Base-by-base conservation (phyloP, 2,329 filamentous ascomycete species). In the Teratosphaeria pseudoeucalypti region DNA sequence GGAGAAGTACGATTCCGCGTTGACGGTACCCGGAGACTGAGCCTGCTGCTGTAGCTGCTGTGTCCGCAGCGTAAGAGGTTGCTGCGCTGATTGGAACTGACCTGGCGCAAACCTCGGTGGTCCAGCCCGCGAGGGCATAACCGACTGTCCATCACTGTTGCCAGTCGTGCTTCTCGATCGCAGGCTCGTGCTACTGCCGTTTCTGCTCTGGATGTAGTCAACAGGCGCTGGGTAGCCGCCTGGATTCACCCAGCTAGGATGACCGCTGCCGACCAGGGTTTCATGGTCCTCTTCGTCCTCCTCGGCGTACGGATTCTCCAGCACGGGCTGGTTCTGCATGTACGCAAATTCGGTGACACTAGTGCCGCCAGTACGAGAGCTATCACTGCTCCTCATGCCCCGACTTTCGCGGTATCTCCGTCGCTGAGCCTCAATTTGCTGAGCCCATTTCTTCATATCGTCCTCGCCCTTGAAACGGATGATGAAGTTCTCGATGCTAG, bases 381-480 rank as follows among this genome's bases (percentile, higher is more conserved):
- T 49, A 23, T 54, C 59, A n/a, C 54, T 56, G 52, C 16, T 56
- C 39, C 55, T 23, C 29, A 58, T 43, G 23, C 23, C 29, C 71
- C 80, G 76, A 78, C 85, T 7, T 34, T 47, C 19, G 43, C 81
- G 78, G 67, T 77, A 78, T 9, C 78, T 74, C 53, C 78, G 74
- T 61, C 90, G 82, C 74, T 96, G 92, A 2, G 77, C 80, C 65
- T 95, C 89, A 29, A 96, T 84, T 49, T 89, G 85, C 9, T 79
- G 79, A 32, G 88, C 87, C 94, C 94, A 99, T 71, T 92, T 96
- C 74, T 88, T 92, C 86, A 97, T 91, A 14, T 82, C 85, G 66
- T 96, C 91, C 73, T 99, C 94, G 62, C 92, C 94, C 56, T 84
- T 82, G 73, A 96, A 97, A 66, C 90, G 89, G 71, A 99, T 95